Percentiles rank a stretch among this genome's conserved stretches.
Conservation (phyloP, 148 eudicot species). For the Linanthus parryae region DNA sequence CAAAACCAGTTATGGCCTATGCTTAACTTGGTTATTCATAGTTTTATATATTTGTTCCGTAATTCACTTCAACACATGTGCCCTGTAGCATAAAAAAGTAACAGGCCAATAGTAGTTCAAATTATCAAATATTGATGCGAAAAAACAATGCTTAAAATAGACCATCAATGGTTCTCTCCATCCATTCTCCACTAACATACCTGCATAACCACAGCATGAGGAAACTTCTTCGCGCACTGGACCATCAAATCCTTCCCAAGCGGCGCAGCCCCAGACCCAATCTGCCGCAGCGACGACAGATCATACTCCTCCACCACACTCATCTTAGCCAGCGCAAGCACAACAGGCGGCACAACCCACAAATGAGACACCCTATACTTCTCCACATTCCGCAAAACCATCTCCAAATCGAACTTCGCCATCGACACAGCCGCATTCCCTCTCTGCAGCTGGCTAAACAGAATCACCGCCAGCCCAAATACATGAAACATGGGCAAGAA, state of each 20-base stretch:
- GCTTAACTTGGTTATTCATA: too few species aligned
- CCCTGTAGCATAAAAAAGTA: too few species aligned
- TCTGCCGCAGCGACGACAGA: conserved; percentile 49
- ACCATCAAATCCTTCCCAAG: conserved; percentile 70
- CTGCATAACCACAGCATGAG: conserved; percentile 47
- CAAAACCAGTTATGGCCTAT: too few species aligned
- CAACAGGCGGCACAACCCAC: conserved; percentile 79
- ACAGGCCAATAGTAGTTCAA: too few species aligned
- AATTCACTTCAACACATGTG: too few species aligned
- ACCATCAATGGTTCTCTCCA: too few species aligned
- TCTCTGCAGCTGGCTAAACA: conserved; percentile 51
- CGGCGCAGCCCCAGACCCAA: conserved; percentile 85
- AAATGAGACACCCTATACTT: conserved; percentile 48
- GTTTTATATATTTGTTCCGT: too few species aligned
- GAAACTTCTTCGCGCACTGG: conserved; percentile 52
- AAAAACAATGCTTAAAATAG: too few species aligned
- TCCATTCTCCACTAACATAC: too few species aligned
- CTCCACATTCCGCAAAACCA: conserved; percentile 52
- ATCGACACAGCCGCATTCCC: conserved; percentile 52
- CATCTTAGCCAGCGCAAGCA: conserved; percentile 65
- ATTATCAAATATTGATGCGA: too few species aligned
- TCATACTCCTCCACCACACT: conserved; percentile 52
- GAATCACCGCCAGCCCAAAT: conserved; percentile 51
- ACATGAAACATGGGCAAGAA: conserved; percentile 83
- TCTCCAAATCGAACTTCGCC: conserved; percentile 51